phyloP scores from a whole-genome alignment of 139 green algal species.

The Coccomyxa sp. region DNA sequence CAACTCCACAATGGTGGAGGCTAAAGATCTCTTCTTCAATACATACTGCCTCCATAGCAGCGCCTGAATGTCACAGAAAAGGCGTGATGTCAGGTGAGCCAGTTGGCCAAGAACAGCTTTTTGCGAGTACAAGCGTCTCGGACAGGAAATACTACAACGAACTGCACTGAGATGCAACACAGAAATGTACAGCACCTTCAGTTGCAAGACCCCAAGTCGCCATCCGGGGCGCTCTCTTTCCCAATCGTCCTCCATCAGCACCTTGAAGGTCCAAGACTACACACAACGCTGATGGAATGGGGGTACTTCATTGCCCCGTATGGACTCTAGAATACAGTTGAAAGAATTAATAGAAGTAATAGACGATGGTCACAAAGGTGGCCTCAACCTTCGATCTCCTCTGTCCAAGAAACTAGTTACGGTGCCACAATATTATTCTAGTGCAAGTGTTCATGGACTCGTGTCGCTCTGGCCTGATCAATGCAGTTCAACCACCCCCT shows the following conservation, averaged over 20 bases:
- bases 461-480: too few relatives aligned
- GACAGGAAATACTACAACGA: not conserved
- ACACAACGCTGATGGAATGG: not conserved
- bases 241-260: not conserved
- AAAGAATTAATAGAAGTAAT: not conserved
- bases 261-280: not conserved
- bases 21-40: constrained; percentile 1
- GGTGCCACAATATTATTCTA: too few relatives aligned
- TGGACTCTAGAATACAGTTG: not conserved
- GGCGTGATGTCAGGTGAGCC: not conserved
- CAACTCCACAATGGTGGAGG: constrained; percentile 10
- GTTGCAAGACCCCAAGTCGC: not conserved
- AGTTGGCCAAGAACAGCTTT: not conserved
- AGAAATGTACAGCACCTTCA: not conserved
- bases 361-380: too few relatives aligned
- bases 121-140: not conserved
- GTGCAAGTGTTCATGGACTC: too few relatives aligned
- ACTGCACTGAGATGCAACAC: not conserved
- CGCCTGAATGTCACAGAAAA: not conserved
- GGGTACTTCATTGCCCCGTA: not conserved
- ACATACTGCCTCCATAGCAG: constrained; percentile 12
- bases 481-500: too few relatives aligned
- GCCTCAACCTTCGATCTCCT: too few relatives aligned
- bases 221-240: not conserved
- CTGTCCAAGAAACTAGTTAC: too few relatives aligned